Evolutionary conservation across 2,329 filamentous ascomycete species (phyloP).

Genomic region (Penicillium crustosum): DNA sequence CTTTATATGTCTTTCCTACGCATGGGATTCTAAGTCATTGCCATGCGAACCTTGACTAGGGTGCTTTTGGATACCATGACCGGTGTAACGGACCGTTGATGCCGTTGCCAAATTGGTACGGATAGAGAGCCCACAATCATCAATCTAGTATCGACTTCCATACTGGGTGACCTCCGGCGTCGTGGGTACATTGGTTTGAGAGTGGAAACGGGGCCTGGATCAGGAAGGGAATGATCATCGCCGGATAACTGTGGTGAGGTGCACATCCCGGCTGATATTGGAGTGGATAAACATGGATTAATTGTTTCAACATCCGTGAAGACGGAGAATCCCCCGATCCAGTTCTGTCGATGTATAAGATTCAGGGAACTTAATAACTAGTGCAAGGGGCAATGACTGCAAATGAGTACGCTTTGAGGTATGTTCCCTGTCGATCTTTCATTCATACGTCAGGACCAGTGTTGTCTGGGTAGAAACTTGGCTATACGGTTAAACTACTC

Average conservation of each 20-base stretch:
- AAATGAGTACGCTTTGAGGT: not conserved
- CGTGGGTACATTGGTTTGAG: constrained; percentile 13
- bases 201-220: constrained; percentile 15
- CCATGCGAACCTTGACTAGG: constrained; percentile 4
- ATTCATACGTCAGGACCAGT: not conserved
- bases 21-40: not conserved
- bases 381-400: not conserved
- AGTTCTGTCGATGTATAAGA: constrained; percentile 2
- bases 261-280: constrained; percentile 5
- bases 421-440: not conserved
- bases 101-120: constrained; percentile 21
- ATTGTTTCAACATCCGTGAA: constrained; percentile 11
- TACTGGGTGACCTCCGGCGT: constrained; percentile 15
- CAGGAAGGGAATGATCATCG: constrained; percentile 22
- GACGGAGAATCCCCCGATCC: constrained; percentile 15
- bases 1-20: constrained; percentile 24
- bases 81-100: constrained; percentile 15
- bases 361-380: not conserved
- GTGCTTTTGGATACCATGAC: constrained; percentile 9
- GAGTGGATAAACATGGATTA: constrained; percentile 5
- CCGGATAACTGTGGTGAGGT: not conserved
- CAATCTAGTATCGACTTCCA: constrained; percentile 13
- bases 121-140: constrained; percentile 6
- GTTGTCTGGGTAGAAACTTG: not conserved
- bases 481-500: not conserved